Evolutionary conservation across 352 stramenopile species (phyloP), one percentile per base, ranked within the genome.

Genomic region (Pythium vanterpoolii): DNA sequence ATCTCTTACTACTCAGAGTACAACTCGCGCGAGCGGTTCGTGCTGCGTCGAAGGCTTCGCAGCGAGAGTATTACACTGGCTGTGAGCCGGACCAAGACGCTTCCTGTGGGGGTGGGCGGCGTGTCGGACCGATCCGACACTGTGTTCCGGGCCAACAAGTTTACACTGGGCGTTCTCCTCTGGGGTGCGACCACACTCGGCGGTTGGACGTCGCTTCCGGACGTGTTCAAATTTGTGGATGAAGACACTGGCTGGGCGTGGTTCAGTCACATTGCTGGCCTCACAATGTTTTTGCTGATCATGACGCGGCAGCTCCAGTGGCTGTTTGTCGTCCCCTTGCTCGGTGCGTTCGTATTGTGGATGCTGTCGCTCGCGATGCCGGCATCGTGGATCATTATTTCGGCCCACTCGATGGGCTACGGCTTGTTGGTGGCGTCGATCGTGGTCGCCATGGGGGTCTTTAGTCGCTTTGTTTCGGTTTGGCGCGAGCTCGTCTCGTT

Each of bases 1-100:
- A 90, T 93, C 66, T 79, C 84, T 27, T 93, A 93, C 69, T 93
- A 89, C 59, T 90, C 79, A 3, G 84, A 93, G 71, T 91, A 89
- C 60, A 91, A 90, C 70, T 84, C 79, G 23, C 69, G 84, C 13
- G 84, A 93, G 60, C 77, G 84, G 9, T 93, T 91, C 56, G 77
- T 87, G 31, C 53, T 93, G 24, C 79, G 79, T 5, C 76, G 79
- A 4, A 69, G 84, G 11, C 59, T 93, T 40, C 67, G 76, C n/a
- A 76, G 76, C 36, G 84, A 93, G 62, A 90, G 84, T 61, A 93
- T 93, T 54, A 84, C 80, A 11, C 51, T 93, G 9, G 84, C 84
- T 0, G 79, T 93, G 13, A 77, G 76, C 4, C 78, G 82, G 38
- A 91, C 77, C 9, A 83, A 78, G 26, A 66, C 51, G 53, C 59